phyloP scores from a whole-genome alignment of 2,329 filamentous ascomycete genomes.

The Xylariales sp. region DNA sequence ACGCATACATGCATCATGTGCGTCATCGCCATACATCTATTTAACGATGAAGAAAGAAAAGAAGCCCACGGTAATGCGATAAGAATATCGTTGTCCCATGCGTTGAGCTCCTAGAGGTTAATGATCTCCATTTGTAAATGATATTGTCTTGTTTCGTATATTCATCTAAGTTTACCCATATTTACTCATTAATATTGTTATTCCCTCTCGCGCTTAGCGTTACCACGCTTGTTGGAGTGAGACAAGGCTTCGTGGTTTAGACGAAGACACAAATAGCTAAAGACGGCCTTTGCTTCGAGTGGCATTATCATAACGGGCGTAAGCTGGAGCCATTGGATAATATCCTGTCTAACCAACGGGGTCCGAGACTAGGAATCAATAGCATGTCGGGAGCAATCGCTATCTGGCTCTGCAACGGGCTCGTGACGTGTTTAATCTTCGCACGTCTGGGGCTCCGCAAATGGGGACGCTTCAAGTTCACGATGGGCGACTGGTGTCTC shows the following conservation, averaged over 20 bases:
- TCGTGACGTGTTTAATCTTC: slow-evolving; percentile 22
- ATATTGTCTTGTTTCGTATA: background rate
- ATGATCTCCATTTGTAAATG: background rate
- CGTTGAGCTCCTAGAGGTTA: background rate
- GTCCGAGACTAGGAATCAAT: background rate
- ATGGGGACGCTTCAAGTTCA: slow-evolving; percentile 20
- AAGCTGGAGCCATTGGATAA: too few species aligned
- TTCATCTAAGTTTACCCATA: too few species aligned
- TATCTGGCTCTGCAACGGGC: slow-evolving; percentile 29
- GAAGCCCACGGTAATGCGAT: too few species aligned
- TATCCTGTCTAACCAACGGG: background rate
- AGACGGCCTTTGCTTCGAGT: background rate
- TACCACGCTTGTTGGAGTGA: background rate
- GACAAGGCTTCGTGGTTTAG: background rate
- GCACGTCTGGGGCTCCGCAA: slow-evolving; percentile 27
- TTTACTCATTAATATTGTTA: background rate
- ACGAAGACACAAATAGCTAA: background rate
- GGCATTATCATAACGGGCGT: background rate
- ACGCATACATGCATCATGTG: too few species aligned
- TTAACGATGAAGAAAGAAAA: too few species aligned
- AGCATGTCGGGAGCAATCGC: slow-evolving; percentile 13
- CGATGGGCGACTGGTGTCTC: slow-evolving; percentile 33
- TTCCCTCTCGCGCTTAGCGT: background rate
- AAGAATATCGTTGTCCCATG: background rate
- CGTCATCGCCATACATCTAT: too few species aligned